Base-by-base conservation (phyloP, 164 flowering plant genomes). In the Litsea cubeba region DNA sequence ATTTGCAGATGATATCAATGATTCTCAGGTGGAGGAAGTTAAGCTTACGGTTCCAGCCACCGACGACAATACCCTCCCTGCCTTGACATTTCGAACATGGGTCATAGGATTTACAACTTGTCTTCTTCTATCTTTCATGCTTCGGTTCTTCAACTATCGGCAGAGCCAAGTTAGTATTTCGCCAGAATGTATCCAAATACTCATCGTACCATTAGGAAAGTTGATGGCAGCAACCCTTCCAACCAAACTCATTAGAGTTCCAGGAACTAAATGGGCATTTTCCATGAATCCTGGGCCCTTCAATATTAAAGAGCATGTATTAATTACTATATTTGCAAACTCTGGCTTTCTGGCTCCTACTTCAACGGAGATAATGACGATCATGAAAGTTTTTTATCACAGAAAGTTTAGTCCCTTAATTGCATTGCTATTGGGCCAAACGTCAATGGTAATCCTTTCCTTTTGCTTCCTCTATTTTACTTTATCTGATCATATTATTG, bases 251-350 rank as follows among this genome's bases (percentile, higher is more conserved):
- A 32, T 72, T 18, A 5, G 28, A 35, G 35, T 72, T 62, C 74
- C 68, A 15, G 26, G 67, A 14, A 72, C 74, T 12, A 60, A 35
- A 35, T 72, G 74, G 74, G 12, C n/a, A 11, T 72, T 72, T 46
- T 72, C 74, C 6, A 8, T 72, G 68, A 72, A 72, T 30, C 74
- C 73, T 11, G 73, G 73, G 2, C 65, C 64, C 7, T 71, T 71
- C 49, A 71, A 71, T 30, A 5, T 58, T 0, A 71, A 71, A 23
- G 73, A 71, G 64, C 73, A 71, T 11, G 50, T 25, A 35, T 54
- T 71, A 15, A 71, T n/a, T n/a, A 71, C 73, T 17, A 57, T 71
- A 11, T 58, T 71, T 0, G 73, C 50, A 25, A 57, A 10, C 1
- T 18, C 22, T 20, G 63, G 63, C 7, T 2, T 22, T 58, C 10